A percentile compares a stretch with the other conserved stretches of the same genome.
phyloP scores from a whole-genome alignment of 2,329 filamentous ascomycete species.

The Trichoderma brevicompactum region DNA sequence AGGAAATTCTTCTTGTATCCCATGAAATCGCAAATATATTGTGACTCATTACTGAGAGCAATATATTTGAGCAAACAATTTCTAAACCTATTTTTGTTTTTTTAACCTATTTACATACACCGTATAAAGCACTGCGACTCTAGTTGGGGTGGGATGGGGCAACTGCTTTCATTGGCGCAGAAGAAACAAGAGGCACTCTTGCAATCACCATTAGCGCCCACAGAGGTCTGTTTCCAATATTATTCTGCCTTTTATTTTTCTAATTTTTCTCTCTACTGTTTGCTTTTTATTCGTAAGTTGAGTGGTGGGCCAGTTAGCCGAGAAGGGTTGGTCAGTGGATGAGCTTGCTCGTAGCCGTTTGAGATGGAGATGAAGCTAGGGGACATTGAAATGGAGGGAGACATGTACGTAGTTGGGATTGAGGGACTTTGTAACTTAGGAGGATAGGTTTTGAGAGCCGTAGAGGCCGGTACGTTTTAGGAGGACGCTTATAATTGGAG shows the following conservation, averaged over 20 bases:
- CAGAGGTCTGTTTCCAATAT: background rate
- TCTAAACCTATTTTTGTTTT: constrained; percentile 27
- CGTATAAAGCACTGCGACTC: constrained; percentile 23
- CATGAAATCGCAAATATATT: constrained; percentile 32
- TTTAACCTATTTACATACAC: constrained; percentile 26
- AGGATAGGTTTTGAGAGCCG: constrained; percentile 8
- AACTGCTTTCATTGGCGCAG: constrained; percentile 23
- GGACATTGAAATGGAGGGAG: background rate
- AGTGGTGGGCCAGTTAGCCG: background rate
- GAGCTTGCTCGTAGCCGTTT: background rate
- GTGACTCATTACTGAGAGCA: constrained; percentile 30
- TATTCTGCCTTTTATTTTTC: constrained; percentile 3
- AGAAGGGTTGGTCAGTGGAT: background rate
- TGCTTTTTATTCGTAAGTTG: background rate
- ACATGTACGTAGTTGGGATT: constrained; percentile 4
- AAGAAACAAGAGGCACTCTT: constrained; percentile 20
- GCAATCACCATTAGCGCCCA: background rate
- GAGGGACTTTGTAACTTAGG: constrained; percentile 36
- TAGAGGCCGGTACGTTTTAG: constrained; percentile 25
- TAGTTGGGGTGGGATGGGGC: constrained; percentile 22
- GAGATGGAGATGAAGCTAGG: background rate
- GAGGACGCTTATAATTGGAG: constrained; percentile 35
- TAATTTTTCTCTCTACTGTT: background rate
- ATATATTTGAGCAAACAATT: constrained; percentile 32
- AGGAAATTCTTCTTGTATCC: constrained; percentile 38